A percentile compares a stretch with the other conserved stretches of the same genome.
Conservation (phyloP, 495 filamentous ascomycete genomes). For the Oleoguttula mirabilis region DNA sequence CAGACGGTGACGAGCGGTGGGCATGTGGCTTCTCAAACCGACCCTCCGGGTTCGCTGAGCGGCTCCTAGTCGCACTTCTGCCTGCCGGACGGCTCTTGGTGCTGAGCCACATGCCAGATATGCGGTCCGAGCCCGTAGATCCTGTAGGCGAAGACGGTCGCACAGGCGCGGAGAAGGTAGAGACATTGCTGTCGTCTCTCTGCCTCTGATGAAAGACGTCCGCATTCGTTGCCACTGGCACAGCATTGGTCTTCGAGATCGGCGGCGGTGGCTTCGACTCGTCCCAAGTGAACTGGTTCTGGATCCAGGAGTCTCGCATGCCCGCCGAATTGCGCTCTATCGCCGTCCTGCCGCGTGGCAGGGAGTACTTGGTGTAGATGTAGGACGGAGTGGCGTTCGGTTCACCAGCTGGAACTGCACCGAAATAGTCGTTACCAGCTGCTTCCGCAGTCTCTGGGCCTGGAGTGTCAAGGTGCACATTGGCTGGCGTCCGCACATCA, state of each 20-base stretch:
- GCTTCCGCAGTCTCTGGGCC: too few species aligned
- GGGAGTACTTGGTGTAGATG: slow-evolving; percentile 66
- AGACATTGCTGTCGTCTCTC: slow-evolving; percentile 26
- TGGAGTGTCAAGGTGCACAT: too few species aligned
- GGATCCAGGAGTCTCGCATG: slow-evolving; percentile 49
- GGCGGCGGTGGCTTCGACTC: slow-evolving; percentile 20
- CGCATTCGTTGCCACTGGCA: too few species aligned
- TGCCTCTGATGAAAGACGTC: slow-evolving; percentile 11
- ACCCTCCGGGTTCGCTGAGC: slow-evolving; percentile 11
- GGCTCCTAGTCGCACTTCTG: slow-evolving; percentile 4
- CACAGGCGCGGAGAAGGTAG: slow-evolving; percentile 17
- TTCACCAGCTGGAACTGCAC: too few species aligned
- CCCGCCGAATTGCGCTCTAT: slow-evolving; percentile 59
- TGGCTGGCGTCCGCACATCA: too few species aligned
- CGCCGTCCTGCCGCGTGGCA: slow-evolving; percentile 63
- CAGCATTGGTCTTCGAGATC: not conserved
- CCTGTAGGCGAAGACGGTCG: slow-evolving; percentile 24
- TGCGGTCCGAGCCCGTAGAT: slow-evolving; percentile 20
- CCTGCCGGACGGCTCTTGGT: slow-evolving; percentile 1
- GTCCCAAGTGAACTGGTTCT: slow-evolving; percentile 43
- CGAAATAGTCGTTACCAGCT: too few species aligned
- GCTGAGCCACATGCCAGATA: not conserved
- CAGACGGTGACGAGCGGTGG: slow-evolving; percentile 31
- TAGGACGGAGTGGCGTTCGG: slow-evolving; percentile 71
- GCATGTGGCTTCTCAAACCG: not conserved